These are phyloP conservation scores for Fragaria iinumae DNA, from an alignment of 306 rosid species.

Conservation along the genomic window DNA sequence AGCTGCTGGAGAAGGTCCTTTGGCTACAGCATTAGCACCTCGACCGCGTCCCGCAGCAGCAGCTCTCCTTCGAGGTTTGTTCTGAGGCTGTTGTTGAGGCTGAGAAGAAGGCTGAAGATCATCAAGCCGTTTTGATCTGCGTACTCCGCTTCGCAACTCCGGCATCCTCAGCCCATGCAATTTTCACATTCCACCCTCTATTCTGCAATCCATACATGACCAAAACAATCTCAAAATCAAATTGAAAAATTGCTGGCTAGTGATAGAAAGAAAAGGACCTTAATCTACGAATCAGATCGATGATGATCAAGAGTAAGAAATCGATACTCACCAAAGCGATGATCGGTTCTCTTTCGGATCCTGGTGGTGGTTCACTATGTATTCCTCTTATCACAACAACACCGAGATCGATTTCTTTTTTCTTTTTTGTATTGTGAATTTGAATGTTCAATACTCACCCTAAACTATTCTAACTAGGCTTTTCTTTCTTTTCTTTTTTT, in stretches of 20 bases:
- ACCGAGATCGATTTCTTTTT: neutral
- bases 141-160: conserved; percentile 97
- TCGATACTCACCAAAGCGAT: no score
- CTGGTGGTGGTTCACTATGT: no score
- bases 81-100: conserved; percentile 52
- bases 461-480: no score
- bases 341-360: no score
- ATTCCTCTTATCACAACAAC: no score
- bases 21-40: conserved; percentile 80
- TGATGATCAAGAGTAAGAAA: no score
- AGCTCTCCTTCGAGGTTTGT: conserved; percentile 70
- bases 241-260: no score
- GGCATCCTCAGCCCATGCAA: conserved; percentile 99
- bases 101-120: conserved; percentile 79
- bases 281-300: no score
- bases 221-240: no score
- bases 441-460: neutral
- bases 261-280: no score
- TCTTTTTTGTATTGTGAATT: neutral
- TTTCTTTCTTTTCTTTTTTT: no score
- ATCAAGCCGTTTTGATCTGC: conserved; percentile 92
- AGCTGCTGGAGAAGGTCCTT: conserved; percentile 81
- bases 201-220: no score
- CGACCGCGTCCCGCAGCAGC: conserved; percentile 54
- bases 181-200: conserved; percentile 44